Evolutionary conservation across 305 asterid genomes (phyloP).

Genomic region (Plantago rigida): DNA sequence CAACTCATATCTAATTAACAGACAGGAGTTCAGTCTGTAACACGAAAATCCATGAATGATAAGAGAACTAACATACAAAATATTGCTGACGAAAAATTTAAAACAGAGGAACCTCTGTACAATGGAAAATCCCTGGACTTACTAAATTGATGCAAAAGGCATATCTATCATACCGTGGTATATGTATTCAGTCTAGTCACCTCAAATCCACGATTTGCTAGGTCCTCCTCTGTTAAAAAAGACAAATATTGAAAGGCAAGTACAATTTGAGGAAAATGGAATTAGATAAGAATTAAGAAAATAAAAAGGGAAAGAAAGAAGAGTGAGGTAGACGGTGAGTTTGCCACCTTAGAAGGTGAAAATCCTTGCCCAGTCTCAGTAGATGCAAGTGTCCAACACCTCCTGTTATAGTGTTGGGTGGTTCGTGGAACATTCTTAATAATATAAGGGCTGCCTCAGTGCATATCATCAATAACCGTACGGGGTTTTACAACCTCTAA

Average conservation of each 20-base stretch:
- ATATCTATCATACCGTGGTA: slow-evolving; percentile 49
- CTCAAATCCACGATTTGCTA: slow-evolving; percentile 62
- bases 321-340: not conserved
- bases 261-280: not conserved
- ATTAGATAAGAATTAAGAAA: too few relatives aligned
- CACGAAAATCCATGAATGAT: not conserved
- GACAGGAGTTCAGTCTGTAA: not conserved
- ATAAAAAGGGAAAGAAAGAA: not conserved
- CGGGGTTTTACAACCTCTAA: not conserved
- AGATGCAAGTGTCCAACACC: not conserved
- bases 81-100: slow-evolving; percentile 3
- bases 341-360: not conserved
- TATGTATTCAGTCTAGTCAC: slow-evolving; percentile 71
- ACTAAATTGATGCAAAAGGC: not conserved
- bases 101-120: not conserved
- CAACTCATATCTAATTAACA: not conserved
- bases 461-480: too few relatives aligned
- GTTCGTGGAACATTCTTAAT: not conserved
- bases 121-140: not conserved
- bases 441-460: too few relatives aligned
- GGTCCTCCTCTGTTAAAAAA: slow-evolving; percentile 60
- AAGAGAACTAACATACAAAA: not conserved
- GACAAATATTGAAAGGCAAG: not conserved
- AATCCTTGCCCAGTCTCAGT: not conserved
- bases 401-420: not conserved